A percentile compares a stretch with the other conserved stretches of the same genome.
Conservation (phyloP, 352 stramenopile genomes). For the Phytophthora rubi region DNA sequence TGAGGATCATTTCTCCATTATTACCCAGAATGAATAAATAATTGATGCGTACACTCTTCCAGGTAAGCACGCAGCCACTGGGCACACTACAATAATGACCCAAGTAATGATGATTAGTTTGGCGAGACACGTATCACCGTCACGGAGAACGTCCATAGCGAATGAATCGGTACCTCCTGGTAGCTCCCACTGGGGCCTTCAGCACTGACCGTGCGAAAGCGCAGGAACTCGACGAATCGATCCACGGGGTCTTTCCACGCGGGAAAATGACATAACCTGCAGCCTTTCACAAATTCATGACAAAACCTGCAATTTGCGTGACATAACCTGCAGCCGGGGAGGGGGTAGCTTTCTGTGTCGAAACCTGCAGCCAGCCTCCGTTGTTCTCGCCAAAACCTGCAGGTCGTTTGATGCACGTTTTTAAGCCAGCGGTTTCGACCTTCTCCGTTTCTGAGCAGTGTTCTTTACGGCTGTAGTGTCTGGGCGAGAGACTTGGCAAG, state of each 20-base stretch:
- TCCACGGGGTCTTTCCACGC: slow-evolving; percentile 46
- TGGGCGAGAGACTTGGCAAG: no score
- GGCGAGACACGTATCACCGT: not conserved
- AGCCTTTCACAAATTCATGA: no score
- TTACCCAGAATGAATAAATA: not conserved
- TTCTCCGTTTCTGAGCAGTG: no score
- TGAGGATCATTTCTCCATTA: not conserved
- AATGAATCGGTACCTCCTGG: slow-evolving; percentile 40
- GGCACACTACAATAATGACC: slow-evolving; percentile 44
- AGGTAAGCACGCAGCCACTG: slow-evolving; percentile 70
- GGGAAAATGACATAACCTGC: no score
- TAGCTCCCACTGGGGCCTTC: slow-evolving; percentile 75
- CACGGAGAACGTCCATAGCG: not conserved
- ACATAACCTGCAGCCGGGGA: no score
- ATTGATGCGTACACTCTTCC: slow-evolving; percentile 41
- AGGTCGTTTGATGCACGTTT: no score
- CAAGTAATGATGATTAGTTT: not conserved
- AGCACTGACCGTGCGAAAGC: slow-evolving; percentile 79
- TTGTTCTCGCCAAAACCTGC: no score
- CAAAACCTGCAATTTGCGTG: no score
- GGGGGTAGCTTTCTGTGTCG: no score
- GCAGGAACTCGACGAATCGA: slow-evolving; percentile 81
- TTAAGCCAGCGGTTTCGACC: no score
- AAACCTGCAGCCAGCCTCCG: no score
- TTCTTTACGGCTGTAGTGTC: no score